Base-by-base conservation (phyloP, 73 alveolate species). In the Paramecium primaurelia region DNA sequence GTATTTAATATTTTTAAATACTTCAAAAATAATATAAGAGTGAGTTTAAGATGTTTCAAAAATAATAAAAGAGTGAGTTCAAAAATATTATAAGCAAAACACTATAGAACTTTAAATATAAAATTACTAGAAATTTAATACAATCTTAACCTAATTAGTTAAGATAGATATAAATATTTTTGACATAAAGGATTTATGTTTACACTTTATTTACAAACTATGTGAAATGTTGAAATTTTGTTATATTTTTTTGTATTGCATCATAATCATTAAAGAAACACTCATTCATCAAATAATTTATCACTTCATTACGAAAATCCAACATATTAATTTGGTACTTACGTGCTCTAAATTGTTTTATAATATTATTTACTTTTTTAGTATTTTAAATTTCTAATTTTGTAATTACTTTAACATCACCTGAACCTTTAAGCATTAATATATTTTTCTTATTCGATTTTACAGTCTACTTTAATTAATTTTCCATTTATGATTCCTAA, bases 211-310 rank as follows among this genome's bases (percentile, higher is more conserved):
- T 80, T 6, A 45, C 91, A 80, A 80, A 45, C 37, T 44, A 37
- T 80, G 58, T 80, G 10, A 80, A 73, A 80, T 80, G 45, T 80
- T 80, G 58, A 45, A 45, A 73, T 73, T 54, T 54, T 47, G 59
- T 20, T 54, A 54, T 54, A 54, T 18, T 54, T 22, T 22, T 22
- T 54, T 54, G 69, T 54, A 54, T 54, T 25, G 22, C 69, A 54
- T 54, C 69, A 54, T 54, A 54, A 54, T 54, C 69, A 54, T 54
- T n/a, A 18, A 54, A 54, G 36, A 54, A 54, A 54, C 69, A 54
- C 69, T 54, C 69, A 54, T 54, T 18, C 32, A 54, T 54, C 11
- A 54, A 54, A 54, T 54, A 54, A 4, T 54, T 16, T n/a, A 16
- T 34, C 14, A 54, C 69, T 64, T 64, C 84, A 64, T 64, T 64